Base-by-base conservation (phyloP, 768 basidiomycete species). In the Trametes punicea region DNA sequence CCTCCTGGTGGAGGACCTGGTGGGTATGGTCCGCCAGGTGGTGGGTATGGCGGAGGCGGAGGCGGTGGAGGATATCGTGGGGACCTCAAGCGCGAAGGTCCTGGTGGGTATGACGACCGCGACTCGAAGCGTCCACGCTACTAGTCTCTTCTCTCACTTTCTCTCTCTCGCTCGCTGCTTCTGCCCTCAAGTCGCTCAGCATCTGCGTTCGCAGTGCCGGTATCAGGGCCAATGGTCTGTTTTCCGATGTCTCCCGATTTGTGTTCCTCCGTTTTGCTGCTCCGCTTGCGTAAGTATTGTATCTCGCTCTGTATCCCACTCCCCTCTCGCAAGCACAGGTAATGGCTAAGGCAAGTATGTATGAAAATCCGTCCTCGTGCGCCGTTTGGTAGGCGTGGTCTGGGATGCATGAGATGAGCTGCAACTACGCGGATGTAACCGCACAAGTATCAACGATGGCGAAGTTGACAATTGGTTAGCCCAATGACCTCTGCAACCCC, bases 71-170 rank as follows among this genome's bases (percentile, higher is more conserved):
- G 83, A 51, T 83, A 79, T 70, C 83, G 85, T 59, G 80, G 81
- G 33, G 87, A 87, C 67, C 84, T 89, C 75, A 90, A 90, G 73
- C 83, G 89, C 61, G 80, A 80, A 67, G 85, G 86, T 63, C 79
- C 85, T 50, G 84, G 85, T 74, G 85, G 85, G 71, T 88, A 80
- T 71, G 90, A 92, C 67, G 90, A 92, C 71, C 81, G 90, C 62
- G 90, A 91, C 62, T 65, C 78, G 30, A 93, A 93, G 73, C 86
- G 90, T 67, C 84, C 87, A 66, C 82, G 90, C 67, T 90, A 88
- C 73, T 92, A 67, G 66, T 33, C 26, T 39, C 51, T 33, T 50
- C 27, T 52, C 42, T 26, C 11, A 21, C 42, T 15, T 39, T 31
- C 26, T 40, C 34, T 25, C 31, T 41, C 50, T 45, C 39, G 20